Conservation (phyloP, 257 asterid genomes). For the Scutellaria minor region DNA sequence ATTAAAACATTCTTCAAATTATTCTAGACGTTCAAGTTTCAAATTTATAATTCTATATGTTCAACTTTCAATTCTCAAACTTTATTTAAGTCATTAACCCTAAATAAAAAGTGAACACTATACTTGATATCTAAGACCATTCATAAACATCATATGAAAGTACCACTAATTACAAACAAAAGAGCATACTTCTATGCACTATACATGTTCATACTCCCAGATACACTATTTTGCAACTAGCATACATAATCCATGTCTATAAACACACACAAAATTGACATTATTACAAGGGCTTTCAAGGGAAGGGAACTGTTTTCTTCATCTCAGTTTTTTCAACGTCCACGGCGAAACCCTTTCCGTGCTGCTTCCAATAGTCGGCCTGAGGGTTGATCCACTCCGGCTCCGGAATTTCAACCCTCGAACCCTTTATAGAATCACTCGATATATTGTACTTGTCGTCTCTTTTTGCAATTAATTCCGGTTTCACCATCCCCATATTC, state of each 20-base stretch:
- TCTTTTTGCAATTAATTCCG: conserved; percentile 50
- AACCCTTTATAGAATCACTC: conserved; percentile 39
- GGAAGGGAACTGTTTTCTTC: conserved; percentile 53
- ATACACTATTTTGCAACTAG: no score
- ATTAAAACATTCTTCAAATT: no score
- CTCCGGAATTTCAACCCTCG: conserved; percentile 57
- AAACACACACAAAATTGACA: background rate
- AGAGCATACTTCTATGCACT: no score
- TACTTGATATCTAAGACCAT: no score
- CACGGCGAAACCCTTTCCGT: conserved; percentile 62
- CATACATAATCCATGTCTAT: background rate
- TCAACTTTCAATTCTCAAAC: no score
- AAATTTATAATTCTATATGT: no score
- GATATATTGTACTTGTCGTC: conserved; percentile 62
- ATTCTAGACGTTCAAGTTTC: no score
- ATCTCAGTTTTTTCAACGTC: conserved; percentile 51
- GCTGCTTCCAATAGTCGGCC: conserved; percentile 84
- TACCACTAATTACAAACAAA: no score
- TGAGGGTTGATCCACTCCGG: conserved; percentile 68
- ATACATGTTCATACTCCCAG: no score
- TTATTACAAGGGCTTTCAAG: conserved; percentile 33
- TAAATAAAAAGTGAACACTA: no score
- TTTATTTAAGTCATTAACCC: no score
- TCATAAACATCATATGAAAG: no score
- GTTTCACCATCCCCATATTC: conserved; percentile 49